Conservation (phyloP, 371 early-diverging fungal genomes). For the Syncephalastrum monosporum region DNA sequence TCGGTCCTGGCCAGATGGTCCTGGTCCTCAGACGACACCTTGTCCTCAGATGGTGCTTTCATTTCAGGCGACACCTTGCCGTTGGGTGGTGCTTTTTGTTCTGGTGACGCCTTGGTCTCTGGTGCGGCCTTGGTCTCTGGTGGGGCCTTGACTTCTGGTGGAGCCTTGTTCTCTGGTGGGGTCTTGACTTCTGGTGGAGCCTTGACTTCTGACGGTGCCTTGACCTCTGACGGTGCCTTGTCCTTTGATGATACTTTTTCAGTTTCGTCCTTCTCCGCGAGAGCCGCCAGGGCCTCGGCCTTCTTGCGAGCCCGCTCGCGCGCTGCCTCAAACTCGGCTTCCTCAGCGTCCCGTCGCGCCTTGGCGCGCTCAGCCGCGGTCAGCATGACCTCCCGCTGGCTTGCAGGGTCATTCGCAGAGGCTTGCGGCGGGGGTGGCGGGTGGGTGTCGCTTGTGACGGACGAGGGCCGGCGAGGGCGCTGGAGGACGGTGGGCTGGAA, state of each 20-base stretch:
- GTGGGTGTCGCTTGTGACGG: constrained; percentile 2
- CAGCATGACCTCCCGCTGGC: constrained; percentile 43
- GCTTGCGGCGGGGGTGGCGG: background rate
- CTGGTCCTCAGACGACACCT: constrained; percentile 6
- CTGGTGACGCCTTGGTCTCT: constrained; percentile 6
- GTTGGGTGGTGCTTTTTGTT: constrained; percentile 2
- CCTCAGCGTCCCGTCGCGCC: constrained; percentile 46
- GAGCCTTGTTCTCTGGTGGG: background rate
- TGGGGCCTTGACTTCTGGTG: background rate
- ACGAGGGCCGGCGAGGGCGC: constrained; percentile 20
- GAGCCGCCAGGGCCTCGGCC: constrained; percentile 33
- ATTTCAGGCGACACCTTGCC: background rate
- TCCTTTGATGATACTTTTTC: background rate
- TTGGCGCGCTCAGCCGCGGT: constrained; percentile 51
- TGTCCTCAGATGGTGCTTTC: constrained; percentile 10
- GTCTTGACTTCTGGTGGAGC: background rate
- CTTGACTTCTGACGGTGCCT: background rate
- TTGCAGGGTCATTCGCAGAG: constrained; percentile 12
- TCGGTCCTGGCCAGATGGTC: background rate
- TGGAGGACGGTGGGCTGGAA: constrained; percentile 26
- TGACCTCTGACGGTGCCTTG: constrained; percentile 10
- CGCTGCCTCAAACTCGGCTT: constrained; percentile 44
- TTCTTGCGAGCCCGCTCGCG: constrained; percentile 47
- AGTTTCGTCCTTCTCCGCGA: background rate
- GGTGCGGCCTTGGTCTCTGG: background rate